phyloP scores from a whole-genome alignment of 352 stramenopile species.

The Thraustochytrium sp. region DNA sequence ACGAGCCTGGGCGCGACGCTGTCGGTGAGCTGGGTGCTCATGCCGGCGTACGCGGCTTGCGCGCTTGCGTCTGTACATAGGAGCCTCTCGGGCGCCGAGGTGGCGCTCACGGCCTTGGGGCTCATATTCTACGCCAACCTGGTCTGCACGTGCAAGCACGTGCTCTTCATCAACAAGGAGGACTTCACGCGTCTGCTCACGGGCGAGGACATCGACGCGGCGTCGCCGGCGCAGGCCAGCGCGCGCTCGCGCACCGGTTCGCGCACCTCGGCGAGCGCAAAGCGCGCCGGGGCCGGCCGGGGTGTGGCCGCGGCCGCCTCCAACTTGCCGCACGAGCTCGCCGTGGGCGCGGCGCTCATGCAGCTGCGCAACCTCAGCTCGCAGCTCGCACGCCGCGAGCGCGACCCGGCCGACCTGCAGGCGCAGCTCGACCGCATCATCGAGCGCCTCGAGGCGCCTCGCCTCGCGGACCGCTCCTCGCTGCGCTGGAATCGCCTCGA shows the following conservation, averaged over 20 bases:
- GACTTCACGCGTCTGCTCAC: background rate
- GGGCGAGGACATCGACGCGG: background rate
- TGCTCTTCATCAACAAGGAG: constrained; percentile 26
- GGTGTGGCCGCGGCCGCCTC: no score
- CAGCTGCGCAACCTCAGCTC: background rate
- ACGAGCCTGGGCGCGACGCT: background rate
- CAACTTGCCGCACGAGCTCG: background rate
- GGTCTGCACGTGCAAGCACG: constrained; percentile 21
- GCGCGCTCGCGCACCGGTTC: no score
- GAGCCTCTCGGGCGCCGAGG: background rate
- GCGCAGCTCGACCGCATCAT: background rate
- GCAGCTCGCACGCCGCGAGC: background rate
- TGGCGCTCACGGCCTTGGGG: background rate
- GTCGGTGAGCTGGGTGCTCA: background rate
- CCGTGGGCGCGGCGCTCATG: background rate
- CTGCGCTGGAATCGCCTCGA: background rate
- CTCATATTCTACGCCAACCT: constrained; percentile 10
- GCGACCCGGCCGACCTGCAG: background rate
- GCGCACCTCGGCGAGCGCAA: no score
- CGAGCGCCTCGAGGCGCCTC: background rate
- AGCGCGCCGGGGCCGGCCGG: no score
- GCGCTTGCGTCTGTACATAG: background rate
- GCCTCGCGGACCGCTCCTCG: background rate
- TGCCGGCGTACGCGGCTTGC: background rate
- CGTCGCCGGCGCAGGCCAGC: no score